Percentiles rank a stretch among this genome's conserved stretches.
phyloP scores from a whole-genome alignment of 2,329 filamentous ascomycete species.

The Trichoderma breve region DNA sequence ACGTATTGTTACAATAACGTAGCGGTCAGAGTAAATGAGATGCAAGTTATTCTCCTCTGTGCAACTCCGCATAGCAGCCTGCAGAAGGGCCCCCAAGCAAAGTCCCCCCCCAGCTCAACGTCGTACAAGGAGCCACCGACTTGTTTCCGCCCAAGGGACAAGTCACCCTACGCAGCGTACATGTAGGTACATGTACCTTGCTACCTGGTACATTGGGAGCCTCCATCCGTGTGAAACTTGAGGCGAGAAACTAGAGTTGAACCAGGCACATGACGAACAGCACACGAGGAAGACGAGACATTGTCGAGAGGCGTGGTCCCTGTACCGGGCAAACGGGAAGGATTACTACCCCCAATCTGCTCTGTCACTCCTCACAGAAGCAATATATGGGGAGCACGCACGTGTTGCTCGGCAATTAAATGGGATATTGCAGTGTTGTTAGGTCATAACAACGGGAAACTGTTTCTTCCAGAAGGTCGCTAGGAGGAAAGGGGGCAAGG shows the following conservation, averaged over 20 bases:
- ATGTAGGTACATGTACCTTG: not conserved
- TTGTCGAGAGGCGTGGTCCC: not conserved
- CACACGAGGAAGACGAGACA: not conserved
- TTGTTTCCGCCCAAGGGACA: not conserved
- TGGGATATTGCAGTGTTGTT: slow-evolving; percentile 12
- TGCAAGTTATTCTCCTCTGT: not conserved
- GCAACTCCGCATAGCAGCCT: slow-evolving; percentile 14
- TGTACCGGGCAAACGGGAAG: slow-evolving; percentile 10
- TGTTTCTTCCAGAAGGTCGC: slow-evolving; percentile 7
- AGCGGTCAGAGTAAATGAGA: slow-evolving; percentile 3
- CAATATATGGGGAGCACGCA: not conserved
- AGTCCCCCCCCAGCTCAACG: not conserved
- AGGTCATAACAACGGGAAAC: not conserved
- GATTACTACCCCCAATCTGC: not conserved
- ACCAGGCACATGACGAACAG: slow-evolving; percentile 1
- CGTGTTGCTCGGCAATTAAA: not conserved
- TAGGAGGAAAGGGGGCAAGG: not conserved
- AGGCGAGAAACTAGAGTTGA: not conserved
- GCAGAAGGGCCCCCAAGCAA: not conserved
- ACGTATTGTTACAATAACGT: slow-evolving; percentile 3
- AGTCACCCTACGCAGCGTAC: not conserved
- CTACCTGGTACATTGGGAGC: not conserved
- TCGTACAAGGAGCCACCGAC: not conserved
- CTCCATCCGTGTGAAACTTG: slow-evolving; percentile 5
- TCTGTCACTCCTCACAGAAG: not conserved